Evolutionary conservation across 495 filamentous ascomycete genomes (phyloP).

Genomic region (Amphirosellinia nigrospora): DNA sequence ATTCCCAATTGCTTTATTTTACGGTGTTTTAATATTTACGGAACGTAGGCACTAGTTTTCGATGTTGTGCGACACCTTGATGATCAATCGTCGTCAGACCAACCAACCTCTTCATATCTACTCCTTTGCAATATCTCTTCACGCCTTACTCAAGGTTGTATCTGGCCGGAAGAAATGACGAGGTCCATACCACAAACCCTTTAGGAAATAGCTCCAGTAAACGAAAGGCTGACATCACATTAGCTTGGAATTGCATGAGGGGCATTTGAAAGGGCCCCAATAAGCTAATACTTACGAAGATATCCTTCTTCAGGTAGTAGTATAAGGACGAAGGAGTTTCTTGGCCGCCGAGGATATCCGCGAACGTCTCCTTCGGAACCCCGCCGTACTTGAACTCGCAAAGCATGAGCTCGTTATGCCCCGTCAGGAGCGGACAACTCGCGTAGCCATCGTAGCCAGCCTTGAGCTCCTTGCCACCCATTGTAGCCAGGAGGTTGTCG

Average conservation of each 20-base stretch:
- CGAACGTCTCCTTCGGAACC: conserved; percentile 72
- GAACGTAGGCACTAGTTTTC: background rate
- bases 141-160: conserved; percentile 5
- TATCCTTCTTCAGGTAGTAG: conserved; percentile 73
- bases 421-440: conserved; percentile 69
- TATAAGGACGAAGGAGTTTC: conserved; percentile 59
- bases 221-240: conserved; percentile 31
- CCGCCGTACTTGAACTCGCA: conserved; percentile 79
- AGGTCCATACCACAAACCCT: conserved; percentile 39
- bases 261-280: background rate
- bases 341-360: conserved; percentile 62
- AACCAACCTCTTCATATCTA: background rate
- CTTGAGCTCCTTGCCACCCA: conserved; percentile 61
- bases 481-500: conserved; percentile 56
- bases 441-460: conserved; percentile 70
- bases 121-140: background rate
- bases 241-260: background rate
- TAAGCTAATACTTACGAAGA: conserved; percentile 55
- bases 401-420: conserved; percentile 70
- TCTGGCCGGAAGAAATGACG: conserved; percentile 35
- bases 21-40: background rate
- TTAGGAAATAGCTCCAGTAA: conserved; percentile 39
- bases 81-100: background rate
- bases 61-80: background rate
- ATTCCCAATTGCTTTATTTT: background rate